These are phyloP conservation scores for Leishmania tarentolae DNA, from an alignment of 208 protist species.

Conservation along the genomic window DNA sequence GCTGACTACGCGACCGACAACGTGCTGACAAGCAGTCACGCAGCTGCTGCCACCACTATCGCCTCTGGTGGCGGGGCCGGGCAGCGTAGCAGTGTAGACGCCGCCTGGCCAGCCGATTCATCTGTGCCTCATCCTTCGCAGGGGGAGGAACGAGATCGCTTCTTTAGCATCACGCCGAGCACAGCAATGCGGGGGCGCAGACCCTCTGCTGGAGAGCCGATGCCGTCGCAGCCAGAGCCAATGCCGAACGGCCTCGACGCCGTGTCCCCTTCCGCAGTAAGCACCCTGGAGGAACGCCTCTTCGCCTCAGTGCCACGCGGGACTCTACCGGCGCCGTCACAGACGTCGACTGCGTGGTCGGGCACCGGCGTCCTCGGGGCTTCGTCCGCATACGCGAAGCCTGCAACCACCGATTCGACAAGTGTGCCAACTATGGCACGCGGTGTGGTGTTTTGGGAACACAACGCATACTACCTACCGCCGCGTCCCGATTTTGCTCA, in stretches of 20 bases:
- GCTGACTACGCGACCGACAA: neutral
- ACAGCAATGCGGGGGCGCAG: constrained; percentile 8
- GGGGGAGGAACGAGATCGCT: constrained; percentile 16
- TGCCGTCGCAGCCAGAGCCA: neutral
- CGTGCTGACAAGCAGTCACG: neutral
- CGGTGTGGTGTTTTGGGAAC: constrained; percentile 26
- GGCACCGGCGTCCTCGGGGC: neutral
- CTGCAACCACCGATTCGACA: neutral
- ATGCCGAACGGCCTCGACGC: neutral
- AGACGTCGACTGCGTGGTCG: neutral
- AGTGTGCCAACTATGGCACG: constrained; percentile 1
- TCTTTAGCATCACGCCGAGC: constrained; percentile 31
- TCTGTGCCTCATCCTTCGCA: constrained; percentile 17
- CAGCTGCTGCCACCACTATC: neutral
- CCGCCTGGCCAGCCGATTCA: constrained; percentile 11
- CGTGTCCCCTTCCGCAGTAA: neutral
- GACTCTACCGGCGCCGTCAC: neutral
- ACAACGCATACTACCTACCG: constrained; percentile 17
- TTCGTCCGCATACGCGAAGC: neutral
- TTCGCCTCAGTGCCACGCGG: neutral
- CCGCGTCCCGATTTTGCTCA: constrained; percentile 19
- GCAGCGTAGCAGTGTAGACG: constrained; percentile 12
- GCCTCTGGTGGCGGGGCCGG: neutral
- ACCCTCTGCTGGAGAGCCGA: neutral
- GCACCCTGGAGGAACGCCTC: neutral